These are phyloP conservation scores for Bocquillonia castaneifolia DNA, from an alignment of 441 rosid genomes.

Conservation along the genomic window DNA sequence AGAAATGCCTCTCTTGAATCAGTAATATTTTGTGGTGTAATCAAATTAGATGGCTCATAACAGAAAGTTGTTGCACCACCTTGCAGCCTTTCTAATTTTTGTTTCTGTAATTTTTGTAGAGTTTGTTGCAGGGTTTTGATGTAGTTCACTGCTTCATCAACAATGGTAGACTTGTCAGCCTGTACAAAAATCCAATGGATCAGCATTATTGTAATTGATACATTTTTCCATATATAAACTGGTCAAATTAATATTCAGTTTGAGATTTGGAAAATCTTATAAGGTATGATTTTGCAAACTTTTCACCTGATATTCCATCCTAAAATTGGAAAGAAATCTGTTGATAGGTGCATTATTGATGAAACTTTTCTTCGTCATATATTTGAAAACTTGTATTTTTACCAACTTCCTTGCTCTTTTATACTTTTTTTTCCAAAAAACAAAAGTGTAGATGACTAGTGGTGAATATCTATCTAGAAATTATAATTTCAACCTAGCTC, in stretches of 20 bases:
- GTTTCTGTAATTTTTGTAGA: conserved; percentile 45
- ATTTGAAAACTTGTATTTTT: too few relatives aligned
- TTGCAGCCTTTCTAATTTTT: conserved; percentile 51
- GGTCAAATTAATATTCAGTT: neutral
- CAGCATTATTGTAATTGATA: neutral
- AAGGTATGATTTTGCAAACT: neutral
- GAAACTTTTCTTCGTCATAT: neutral
- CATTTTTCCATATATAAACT: neutral
- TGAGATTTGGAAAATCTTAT: neutral
- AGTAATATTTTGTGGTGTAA: conserved; percentile 27
- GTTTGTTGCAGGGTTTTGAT: conserved; percentile 51
- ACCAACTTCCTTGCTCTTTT: too few relatives aligned
- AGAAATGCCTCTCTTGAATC: conserved; percentile 51
- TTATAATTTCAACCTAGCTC: too few relatives aligned
- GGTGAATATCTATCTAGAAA: too few relatives aligned
- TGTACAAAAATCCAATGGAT: conserved; percentile 20
- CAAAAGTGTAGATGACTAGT: too few relatives aligned
- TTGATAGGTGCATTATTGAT: conserved; percentile 3
- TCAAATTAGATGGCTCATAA: conserved; percentile 26
- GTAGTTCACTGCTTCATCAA: conserved; percentile 67
- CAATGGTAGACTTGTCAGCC: conserved; percentile 81
- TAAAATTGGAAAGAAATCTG: conserved; percentile 12
- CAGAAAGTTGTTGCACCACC: conserved; percentile 19
- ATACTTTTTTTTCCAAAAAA: too few relatives aligned
- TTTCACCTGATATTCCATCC: neutral